Evolutionary conservation across 2,329 filamentous ascomycete genomes (phyloP), one percentile per base, ranked within the genome.

Genomic region (Colletotrichum sojae): DNA sequence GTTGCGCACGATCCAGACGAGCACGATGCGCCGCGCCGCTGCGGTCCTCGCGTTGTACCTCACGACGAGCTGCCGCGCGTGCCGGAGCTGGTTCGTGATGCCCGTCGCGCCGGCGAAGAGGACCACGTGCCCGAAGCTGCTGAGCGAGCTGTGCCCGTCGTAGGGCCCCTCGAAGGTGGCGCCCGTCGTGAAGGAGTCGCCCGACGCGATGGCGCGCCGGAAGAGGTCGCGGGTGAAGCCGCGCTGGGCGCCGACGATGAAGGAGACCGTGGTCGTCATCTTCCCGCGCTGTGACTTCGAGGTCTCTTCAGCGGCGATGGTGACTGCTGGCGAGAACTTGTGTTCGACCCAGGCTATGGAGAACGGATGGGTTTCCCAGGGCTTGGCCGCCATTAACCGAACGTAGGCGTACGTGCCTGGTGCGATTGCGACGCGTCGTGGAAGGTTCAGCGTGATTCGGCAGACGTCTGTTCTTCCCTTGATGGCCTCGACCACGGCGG

Each of bases 71-170:
- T 91, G 85, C 54, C 88, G 88, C 18, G 92, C 84, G 75, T 91
- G 91, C 20, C 90, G 87, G 6, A 93, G 86, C 75, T 92, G 90
- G 78, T 93, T 91, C 2, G 91, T 92, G 78, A 94, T 93, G 59
- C 91, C 91, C 10, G 92, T 89, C 73, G 91, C 90, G 62, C 90
- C 90, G 46, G 91, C 91, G 77, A 92, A 90, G 51, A 94, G 87
- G 77, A 94, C 83, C 64, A 90, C 87, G 10, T 90, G 91, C 55
- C 91, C 91, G 78, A 93, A 93, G 4, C 91, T 93, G 75, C 88
- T 85, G 72, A 93, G 86, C 70, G 86, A 85, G 74, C 91, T 87
- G 73, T 88, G 85, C 58, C 84, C 84, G 18, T 84, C 86, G 76
- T 93, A 93, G 1, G 91, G 91, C 1, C 91, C 91, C 79, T 93